These are phyloP conservation scores for Neonothopanus nambi DNA, from an alignment of 1,284 basidiomycete species.

Conservation along the genomic window DNA sequence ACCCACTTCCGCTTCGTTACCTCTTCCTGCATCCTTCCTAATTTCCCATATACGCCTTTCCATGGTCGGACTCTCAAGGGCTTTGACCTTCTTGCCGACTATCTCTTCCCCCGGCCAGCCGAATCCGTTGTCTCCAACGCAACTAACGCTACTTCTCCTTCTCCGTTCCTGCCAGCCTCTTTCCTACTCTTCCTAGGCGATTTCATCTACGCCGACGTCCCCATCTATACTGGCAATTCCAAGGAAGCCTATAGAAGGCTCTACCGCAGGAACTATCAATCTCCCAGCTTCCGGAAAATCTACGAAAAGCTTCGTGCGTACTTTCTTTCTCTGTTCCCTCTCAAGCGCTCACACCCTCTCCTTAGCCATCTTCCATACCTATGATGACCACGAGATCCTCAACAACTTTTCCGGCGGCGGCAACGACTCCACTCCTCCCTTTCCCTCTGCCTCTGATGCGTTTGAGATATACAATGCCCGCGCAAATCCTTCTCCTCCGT, in stretches of 20 bases:
- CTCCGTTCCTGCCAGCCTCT: not conserved
- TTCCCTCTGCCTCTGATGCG: conserved; percentile 59
- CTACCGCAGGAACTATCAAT: conserved; percentile 67
- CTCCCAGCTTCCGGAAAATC: conserved; percentile 62
- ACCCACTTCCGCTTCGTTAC: conserved; percentile 66
- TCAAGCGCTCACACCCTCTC: not conserved
- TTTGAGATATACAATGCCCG: conserved; percentile 69
- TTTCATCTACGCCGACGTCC: conserved; percentile 80
- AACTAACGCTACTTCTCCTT: conserved; percentile 8
- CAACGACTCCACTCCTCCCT: conserved; percentile 56
- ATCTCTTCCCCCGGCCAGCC: conserved; percentile 37
- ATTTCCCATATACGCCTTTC: conserved; percentile 65
- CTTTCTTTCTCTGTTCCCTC: not conserved
- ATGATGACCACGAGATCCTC: conserved; percentile 73
- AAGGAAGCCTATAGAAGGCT: conserved; percentile 59
- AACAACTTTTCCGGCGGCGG: conserved; percentile 65
- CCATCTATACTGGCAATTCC: conserved; percentile 58
- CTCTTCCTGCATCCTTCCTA: conserved; percentile 62
- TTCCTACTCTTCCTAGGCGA: conserved; percentile 73
- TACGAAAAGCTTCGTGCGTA: conserved; percentile 67
- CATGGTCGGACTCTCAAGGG: conserved; percentile 58
- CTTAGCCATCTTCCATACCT: conserved; percentile 61
- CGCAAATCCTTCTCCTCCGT: conserved; percentile 56
- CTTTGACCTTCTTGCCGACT: conserved; percentile 65
- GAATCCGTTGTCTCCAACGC: not conserved